Evolutionary conservation across 2,329 filamentous ascomycete genomes (phyloP).

Genomic region (Ascosphaera apis): DNA sequence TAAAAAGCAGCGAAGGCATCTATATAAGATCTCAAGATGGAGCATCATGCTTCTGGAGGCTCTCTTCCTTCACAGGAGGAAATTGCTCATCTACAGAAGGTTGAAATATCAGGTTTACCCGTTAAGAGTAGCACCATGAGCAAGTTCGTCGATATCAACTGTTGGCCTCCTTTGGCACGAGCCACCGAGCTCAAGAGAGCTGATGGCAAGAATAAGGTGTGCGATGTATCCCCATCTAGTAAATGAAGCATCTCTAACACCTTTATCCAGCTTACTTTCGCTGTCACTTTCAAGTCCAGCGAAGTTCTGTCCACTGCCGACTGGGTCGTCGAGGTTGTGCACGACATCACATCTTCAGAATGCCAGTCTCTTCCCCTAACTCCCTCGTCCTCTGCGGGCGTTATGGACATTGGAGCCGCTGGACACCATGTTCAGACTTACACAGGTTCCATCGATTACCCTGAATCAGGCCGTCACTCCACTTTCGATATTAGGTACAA

Average conservation of each 20-base stretch:
- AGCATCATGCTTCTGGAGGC: neutral
- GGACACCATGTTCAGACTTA: conserved; percentile 6
- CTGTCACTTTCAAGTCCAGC: conserved; percentile 42
- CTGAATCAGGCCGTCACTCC: conserved; percentile 10
- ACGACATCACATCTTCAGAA: conserved; percentile 1
- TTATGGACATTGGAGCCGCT: conserved; percentile 3
- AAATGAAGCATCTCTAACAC: neutral
- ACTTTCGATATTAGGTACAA: conserved; percentile 23
- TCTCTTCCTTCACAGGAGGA: neutral
- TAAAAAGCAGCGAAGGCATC: neutral
- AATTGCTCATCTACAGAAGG: neutral
- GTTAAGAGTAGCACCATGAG: conserved; percentile 12
- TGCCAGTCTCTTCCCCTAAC: conserved; percentile 1
- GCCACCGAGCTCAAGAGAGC: conserved; percentile 35
- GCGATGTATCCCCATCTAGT: conserved; percentile 1
- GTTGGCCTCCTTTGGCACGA: conserved; percentile 53
- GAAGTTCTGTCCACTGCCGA: conserved; percentile 6
- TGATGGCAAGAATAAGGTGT: conserved; percentile 11
- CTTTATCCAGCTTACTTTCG: conserved; percentile 30
- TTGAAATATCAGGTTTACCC: neutral
- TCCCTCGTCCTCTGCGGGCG: conserved; percentile 2
- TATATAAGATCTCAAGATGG: neutral
- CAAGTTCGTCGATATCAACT: conserved; percentile 32
- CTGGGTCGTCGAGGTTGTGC: conserved; percentile 7
- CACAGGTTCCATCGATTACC: conserved; percentile 11